Percentiles rank a stretch among this genome's conserved stretches.
Evolutionary conservation across 305 asterid species (phyloP).

Genomic region (Fraxinus platypoda): DNA sequence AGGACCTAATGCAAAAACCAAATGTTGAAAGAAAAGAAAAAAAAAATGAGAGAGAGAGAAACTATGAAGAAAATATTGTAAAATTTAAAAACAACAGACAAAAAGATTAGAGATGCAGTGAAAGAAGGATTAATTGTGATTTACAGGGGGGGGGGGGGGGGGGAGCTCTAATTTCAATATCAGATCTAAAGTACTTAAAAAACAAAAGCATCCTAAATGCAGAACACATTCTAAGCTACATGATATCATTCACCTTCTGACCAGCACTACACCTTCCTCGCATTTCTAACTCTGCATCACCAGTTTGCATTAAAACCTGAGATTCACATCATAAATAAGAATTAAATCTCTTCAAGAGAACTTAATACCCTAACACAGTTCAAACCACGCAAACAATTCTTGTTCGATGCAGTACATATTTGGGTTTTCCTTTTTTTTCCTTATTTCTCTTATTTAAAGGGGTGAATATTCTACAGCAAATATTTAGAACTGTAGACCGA

Average conservation of each 20-base stretch:
- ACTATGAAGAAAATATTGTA: too few relatives aligned
- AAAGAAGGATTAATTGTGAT: too few relatives aligned
- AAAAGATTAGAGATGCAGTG: too few relatives aligned
- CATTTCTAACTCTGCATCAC: slow-evolving; percentile 96
- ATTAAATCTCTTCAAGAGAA: neutral
- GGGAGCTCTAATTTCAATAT: neutral
- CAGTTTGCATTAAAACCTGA: slow-evolving; percentile 98
- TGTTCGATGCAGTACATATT: neutral
- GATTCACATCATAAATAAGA: slow-evolving; percentile 4
- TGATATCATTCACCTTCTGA: slow-evolving; percentile 63
- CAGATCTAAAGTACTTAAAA: neutral
- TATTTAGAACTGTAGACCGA: neutral
- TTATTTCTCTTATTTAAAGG: neutral
- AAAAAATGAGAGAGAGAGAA: neutral
- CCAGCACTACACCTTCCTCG: slow-evolving; percentile 99
- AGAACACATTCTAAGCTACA: slow-evolving; percentile 8
- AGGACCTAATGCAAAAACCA: slow-evolving; percentile 57
- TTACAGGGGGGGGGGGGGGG: too few relatives aligned
- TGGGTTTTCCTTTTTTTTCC: neutral
- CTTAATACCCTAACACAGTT: neutral
- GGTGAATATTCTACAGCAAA: neutral
- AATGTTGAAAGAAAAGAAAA: neutral
- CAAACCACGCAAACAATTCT: neutral
- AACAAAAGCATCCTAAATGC: neutral
- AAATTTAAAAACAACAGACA: too few relatives aligned